These are phyloP conservation scores for Brasenia schreberi DNA, from an alignment of 164 flowering plant genomes.

Conservation along the genomic window DNA sequence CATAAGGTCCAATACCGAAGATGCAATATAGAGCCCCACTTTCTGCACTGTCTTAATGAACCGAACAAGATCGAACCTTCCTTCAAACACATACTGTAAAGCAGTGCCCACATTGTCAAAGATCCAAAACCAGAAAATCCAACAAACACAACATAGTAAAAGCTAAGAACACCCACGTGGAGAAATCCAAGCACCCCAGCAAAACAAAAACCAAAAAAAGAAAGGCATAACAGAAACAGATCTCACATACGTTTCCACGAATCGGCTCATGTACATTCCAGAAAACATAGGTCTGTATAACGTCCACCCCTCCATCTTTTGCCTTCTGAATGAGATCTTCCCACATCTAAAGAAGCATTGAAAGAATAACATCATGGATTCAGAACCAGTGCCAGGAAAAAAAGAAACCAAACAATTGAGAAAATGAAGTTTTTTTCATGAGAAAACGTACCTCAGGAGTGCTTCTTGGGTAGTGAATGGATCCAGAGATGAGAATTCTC, in stretches of 20 bases:
- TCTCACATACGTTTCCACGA: not conserved
- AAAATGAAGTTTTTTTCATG: not conserved
- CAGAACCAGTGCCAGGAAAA: not conserved
- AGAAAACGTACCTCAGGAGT: constrained; percentile 9
- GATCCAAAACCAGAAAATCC: not conserved
- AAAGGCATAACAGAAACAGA: not conserved
- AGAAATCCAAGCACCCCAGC: not conserved
- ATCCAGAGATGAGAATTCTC: constrained; percentile 14
- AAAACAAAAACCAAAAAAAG: not conserved
- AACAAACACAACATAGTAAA: not conserved
- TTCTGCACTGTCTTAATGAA: constrained; percentile 58
- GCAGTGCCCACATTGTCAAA: not conserved
- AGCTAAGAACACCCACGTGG: not conserved
- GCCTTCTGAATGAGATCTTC: constrained; percentile 14
- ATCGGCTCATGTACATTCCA: constrained; percentile 55
- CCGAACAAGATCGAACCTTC: constrained; percentile 53
- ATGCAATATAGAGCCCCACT: constrained; percentile 59
- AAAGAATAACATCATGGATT: not conserved
- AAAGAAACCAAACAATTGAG: not conserved
- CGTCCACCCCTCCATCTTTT: constrained; percentile 14
- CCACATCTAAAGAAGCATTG: not conserved
- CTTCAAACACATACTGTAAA: constrained; percentile 19
- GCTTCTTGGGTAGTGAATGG: constrained; percentile 14
- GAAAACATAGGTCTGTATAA: constrained; percentile 23
- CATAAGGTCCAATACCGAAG: constrained; percentile 84